Conservation (phyloP, 2,329 filamentous ascomycete genomes). For the Colletotrichum sansevieriae region DNA sequence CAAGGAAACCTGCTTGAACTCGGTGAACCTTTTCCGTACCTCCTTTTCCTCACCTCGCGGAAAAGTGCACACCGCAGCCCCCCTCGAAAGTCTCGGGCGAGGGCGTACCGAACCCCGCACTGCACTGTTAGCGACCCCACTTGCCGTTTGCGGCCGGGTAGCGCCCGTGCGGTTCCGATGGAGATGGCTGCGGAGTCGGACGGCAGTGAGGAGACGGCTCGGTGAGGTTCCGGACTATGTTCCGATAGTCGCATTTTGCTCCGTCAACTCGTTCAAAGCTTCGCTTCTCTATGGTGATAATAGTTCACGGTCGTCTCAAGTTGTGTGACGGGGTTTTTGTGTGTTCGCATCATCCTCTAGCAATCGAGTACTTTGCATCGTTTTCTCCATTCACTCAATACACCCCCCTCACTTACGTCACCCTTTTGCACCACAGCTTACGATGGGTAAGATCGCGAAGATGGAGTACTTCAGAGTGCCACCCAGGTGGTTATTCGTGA, state of each 20-base stretch:
- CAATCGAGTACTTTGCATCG: not conserved
- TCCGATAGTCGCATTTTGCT: slow-evolving; percentile 25
- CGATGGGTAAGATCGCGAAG: slow-evolving; percentile 72
- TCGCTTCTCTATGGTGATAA: slow-evolving; percentile 23
- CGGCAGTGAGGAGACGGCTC: slow-evolving; percentile 12
- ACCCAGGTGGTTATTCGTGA: slow-evolving; percentile 83
- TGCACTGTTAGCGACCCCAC: slow-evolving; percentile 13
- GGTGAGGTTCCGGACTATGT: slow-evolving; percentile 32
- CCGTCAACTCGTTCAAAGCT: slow-evolving; percentile 31
- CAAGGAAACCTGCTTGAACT: not conserved
- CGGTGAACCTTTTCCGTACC: slow-evolving; percentile 15
- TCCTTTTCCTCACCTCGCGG: slow-evolving; percentile 30
- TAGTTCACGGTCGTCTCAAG: slow-evolving; percentile 36
- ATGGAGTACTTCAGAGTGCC: slow-evolving; percentile 83
- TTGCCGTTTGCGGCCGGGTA: slow-evolving; percentile 17
- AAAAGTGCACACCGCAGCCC: slow-evolving; percentile 19
- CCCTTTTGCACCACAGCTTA: not conserved
- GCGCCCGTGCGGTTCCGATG: slow-evolving; percentile 13
- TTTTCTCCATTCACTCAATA: too few species aligned
- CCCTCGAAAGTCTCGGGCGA: slow-evolving; percentile 21
- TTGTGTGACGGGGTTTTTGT: not conserved
- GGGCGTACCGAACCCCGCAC: slow-evolving; percentile 34
- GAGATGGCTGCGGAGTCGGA: slow-evolving; percentile 28
- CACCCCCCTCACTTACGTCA: slow-evolving; percentile 7
- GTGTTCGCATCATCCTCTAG: not conserved